Evolutionary conservation across 176 grass and related monocot species (phyloP).

Genomic region (Bonia amplexicaulis): DNA sequence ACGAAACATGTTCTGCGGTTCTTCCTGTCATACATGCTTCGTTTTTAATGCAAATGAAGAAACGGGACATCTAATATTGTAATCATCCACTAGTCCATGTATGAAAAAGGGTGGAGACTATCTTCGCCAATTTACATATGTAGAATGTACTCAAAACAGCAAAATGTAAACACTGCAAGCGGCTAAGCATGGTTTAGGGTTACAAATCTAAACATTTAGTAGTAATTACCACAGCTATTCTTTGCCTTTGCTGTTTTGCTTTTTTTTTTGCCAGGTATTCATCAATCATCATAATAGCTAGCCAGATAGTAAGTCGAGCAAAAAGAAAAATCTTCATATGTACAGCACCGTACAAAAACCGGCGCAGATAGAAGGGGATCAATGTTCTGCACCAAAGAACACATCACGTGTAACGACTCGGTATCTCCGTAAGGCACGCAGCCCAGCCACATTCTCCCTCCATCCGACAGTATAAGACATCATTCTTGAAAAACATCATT

Average conservation of each 20-base stretch:
- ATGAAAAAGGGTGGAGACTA: neutral
- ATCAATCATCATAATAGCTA: conserved; percentile 14
- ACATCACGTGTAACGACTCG: neutral
- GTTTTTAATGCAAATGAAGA: neutral
- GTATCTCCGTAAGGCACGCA: neutral
- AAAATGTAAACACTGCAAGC: neutral
- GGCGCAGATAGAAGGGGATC: neutral
- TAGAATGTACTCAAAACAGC: neutral
- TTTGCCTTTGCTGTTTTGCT: neutral
- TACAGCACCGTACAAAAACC: conserved; percentile 33
- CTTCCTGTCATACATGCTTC: neutral
- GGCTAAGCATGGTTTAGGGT: neutral
- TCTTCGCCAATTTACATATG: neutral
- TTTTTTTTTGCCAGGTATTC: neutral
- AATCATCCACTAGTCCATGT: neutral
- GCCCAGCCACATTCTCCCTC: neutral
- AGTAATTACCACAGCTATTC: neutral
- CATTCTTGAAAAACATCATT: too few relatives aligned
- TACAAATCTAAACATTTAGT: conserved; percentile 15
- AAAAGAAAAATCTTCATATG: conserved; percentile 17
- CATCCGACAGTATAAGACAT: too few relatives aligned
- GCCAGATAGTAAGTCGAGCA: neutral
- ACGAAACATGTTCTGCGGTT: neutral
- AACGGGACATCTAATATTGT: neutral
- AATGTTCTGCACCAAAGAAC: conserved; percentile 3